phyloP scores from a whole-genome alignment of 164 flowering plant species.

The Vitis rotundifolia region DNA sequence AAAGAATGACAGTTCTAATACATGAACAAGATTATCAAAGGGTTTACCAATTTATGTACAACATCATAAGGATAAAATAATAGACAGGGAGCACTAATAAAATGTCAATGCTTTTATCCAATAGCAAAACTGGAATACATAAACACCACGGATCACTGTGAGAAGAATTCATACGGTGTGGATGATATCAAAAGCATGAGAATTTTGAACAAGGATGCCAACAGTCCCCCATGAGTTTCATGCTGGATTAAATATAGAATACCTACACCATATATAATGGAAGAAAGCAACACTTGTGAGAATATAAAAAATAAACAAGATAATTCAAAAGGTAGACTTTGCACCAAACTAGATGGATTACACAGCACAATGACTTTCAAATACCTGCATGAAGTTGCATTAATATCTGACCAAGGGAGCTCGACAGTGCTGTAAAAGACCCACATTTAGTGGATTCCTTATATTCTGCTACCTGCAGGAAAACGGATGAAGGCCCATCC shows the following conservation, averaged over 20 bases:
- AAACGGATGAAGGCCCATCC: conserved; percentile 76
- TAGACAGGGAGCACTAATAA: background rate
- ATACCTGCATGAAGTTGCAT: conserved; percentile 92
- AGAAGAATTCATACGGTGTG: conserved; percentile 74
- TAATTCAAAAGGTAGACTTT: background rate
- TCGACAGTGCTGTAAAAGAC: conserved; percentile 81
- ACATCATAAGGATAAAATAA: background rate
- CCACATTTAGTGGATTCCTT: conserved; percentile 69
- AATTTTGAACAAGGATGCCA: conserved; percentile 72
- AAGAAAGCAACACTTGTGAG: background rate
- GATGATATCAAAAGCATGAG: conserved; percentile 77
- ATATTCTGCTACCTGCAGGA: conserved; percentile 88
- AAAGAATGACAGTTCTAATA: no score
- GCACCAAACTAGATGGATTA: conserved; percentile 1
- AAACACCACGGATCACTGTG: background rate
- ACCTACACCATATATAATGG: conserved; percentile 45
- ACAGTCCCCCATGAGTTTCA: conserved; percentile 69
- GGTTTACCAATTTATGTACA: background rate
- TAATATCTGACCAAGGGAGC: conserved; percentile 82
- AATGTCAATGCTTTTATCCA: background rate
- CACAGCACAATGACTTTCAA: conserved; percentile 1
- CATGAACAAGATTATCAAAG: no score
- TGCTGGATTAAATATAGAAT: conserved; percentile 61
- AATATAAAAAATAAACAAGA: conserved; percentile 1
- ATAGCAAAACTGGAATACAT: background rate